Percentiles rank a stretch among this genome's conserved stretches.
Conservation (phyloP, 768 basidiomycete genomes). For the Pleurotus tuber-regium region DNA sequence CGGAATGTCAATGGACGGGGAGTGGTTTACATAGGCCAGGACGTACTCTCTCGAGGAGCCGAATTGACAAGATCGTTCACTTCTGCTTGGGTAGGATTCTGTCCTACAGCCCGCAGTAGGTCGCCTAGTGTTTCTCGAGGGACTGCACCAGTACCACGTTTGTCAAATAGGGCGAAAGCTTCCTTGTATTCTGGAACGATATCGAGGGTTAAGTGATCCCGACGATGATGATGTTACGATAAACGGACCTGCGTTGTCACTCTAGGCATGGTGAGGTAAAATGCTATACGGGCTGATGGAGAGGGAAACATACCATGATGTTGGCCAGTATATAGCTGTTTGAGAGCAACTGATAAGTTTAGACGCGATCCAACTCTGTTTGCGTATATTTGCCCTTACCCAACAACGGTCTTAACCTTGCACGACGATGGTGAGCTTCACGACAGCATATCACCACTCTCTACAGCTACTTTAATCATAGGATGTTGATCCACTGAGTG, state of each 20-base stretch:
- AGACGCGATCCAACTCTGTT: no score
- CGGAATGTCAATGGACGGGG: neutral
- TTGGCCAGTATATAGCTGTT: no score
- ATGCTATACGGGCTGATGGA: neutral
- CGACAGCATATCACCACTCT: neutral
- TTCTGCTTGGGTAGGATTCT: constrained; percentile 99
- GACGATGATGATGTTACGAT: constrained; percentile 1
- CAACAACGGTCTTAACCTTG: no score
- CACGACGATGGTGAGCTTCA: no score
- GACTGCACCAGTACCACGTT: constrained; percentile 89
- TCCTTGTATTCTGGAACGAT: constrained; percentile 99
- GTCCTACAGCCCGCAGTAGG: constrained; percentile 88
- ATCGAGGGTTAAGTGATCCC: no score
- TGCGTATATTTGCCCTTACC: neutral
- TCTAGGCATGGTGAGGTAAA: constrained; percentile 22
- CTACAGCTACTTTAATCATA: constrained; percentile 13
- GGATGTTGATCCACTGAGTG: constrained; percentile 57
- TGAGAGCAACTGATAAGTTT: no score
- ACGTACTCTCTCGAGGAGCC: constrained; percentile 74
- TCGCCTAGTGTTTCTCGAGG: constrained; percentile 89
- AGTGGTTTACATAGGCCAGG: neutral
- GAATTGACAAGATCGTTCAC: constrained; percentile 75
- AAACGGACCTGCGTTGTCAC: constrained; percentile 49
- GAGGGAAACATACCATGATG: neutral
- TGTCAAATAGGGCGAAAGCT: constrained; percentile 97